Evolutionary conservation across 495 filamentous ascomycete genomes (phyloP), one percentile per base, ranked within the genome.

Genomic region (Echria macrotheca): DNA sequence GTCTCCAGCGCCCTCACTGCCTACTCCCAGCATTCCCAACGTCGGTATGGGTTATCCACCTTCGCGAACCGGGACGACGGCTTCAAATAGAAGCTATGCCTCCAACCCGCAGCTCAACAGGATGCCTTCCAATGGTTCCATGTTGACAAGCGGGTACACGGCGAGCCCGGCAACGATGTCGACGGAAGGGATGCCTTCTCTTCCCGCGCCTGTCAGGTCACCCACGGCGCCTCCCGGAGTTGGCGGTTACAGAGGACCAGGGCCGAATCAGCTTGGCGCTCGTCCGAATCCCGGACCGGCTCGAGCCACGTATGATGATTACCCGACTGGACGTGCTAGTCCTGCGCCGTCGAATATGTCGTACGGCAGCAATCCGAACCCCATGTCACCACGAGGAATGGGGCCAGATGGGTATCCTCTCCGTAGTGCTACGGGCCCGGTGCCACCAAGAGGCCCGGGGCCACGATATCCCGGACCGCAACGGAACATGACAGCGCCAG

Each of bases 401-500:
- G 49, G 57, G 46, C 50, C 62, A 7, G 44, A 57, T 18, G 44
- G 51, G 9, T 62, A 59, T 21, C 66, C 67, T 7, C 21, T 62
- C 44, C 63, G 66, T 31, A 68, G 68, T 31, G 58, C 63, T 35
- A 69, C 67, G 4, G 54, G 55, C 26, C 67, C 65, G 4, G 47
- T 68, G 46, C 57, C 61, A 12, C 57, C 60, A 3, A 60, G 61
- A 18, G 53, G 47, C 39, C 63, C 14, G 4, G 49, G 44, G 6
- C 56, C 55, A 12, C 66, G 55, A 46, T 66, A 56, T 37, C 55
- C 63, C 12, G n/a, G n/a, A n/a, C 75, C 71, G 14, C 64, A 71
- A 38, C 55, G 76, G 18, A 73, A 75, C 46, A 73, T 77, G 71
- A 78, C 75, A 6, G 74, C 71, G 8, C 76, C 76, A 6, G 64